Percentiles rank a stretch among this genome's conserved stretches.
Conservation (phyloP, 306 rosid genomes). For the Quercus gilva region DNA sequence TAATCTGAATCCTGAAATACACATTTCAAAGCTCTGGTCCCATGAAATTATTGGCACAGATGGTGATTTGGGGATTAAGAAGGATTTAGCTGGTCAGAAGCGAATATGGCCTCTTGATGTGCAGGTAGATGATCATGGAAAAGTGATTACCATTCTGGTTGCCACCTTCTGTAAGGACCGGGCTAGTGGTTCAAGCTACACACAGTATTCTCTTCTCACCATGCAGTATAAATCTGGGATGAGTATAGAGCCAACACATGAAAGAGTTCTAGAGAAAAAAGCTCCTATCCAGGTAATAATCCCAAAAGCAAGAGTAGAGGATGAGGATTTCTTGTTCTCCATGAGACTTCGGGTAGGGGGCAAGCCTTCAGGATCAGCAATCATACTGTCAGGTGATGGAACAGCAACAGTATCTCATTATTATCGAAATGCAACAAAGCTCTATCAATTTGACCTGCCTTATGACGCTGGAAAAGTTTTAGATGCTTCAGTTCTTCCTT, state of each 20-base stretch:
- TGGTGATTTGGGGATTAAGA: constrained; percentile 77
- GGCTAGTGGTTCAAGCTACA: constrained; percentile 85
- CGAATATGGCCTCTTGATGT: constrained; percentile 89
- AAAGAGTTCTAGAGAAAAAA: constrained; percentile 78
- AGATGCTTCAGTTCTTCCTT: constrained; percentile 92
- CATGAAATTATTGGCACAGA: constrained; percentile 84
- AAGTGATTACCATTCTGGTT: constrained; percentile 76
- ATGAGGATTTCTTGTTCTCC: constrained; percentile 78
- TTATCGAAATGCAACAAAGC: constrained; percentile 60
- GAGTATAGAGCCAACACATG: constrained; percentile 37
- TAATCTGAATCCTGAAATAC: constrained; percentile 49
- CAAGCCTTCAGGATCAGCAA: constrained; percentile 79
- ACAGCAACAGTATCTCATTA: constrained; percentile 91
- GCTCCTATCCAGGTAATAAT: constrained; percentile 87
- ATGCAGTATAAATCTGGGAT: constrained; percentile 81
- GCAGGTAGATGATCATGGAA: constrained; percentile 71
- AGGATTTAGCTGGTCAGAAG: constrained; percentile 96
- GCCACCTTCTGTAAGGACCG: constrained; percentile 89
- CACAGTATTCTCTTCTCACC: constrained; percentile 85
- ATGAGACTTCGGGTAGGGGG: constrained; percentile 94
- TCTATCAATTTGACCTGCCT: constrained; percentile 93
- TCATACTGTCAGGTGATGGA: constrained; percentile 91
- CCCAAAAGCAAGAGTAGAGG: constrained; percentile 92
- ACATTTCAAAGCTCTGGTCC: constrained; percentile 76
- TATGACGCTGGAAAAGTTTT: constrained; percentile 96